These are phyloP conservation scores for Porcisia hertigi DNA, from an alignment of 208 protist genomes.

Conservation along the genomic window DNA sequence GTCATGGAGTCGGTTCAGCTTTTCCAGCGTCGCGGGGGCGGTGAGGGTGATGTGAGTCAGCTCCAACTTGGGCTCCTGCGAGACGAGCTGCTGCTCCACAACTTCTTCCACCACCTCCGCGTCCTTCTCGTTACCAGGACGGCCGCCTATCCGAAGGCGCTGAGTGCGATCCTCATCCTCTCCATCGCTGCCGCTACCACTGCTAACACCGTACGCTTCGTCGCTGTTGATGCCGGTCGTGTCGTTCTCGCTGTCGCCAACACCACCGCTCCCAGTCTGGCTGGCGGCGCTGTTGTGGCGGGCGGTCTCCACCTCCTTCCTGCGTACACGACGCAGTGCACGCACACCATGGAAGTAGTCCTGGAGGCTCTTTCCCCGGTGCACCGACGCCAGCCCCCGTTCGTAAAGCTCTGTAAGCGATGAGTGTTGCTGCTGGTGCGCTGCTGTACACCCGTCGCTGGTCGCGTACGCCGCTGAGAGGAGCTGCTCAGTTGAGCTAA, in stretches of 20 bases:
- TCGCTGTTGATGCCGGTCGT: background rate
- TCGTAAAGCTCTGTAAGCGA: constrained; percentile 40
- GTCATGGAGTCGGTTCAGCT: constrained; percentile 31
- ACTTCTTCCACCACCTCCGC: constrained; percentile 20
- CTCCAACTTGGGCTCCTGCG: constrained; percentile 25
- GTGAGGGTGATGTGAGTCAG: constrained; percentile 14
- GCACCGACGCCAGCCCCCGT: constrained; percentile 43
- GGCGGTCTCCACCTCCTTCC: constrained; percentile 41
- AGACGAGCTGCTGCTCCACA: constrained; percentile 10
- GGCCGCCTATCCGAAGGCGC: background rate
- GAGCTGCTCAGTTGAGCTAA: background rate
- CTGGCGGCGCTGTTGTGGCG: constrained; percentile 11
- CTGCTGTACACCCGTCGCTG: background rate
- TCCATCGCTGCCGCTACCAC: constrained; percentile 3
- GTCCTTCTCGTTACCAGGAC: background rate
- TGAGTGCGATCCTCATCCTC: background rate
- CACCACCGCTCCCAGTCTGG: background rate
- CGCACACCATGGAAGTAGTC: constrained; percentile 68
- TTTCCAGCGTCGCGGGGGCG: constrained; percentile 13
- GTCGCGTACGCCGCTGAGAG: background rate
- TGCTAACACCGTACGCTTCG: background rate
- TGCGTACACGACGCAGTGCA: constrained; percentile 44
- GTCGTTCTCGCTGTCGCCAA: background rate
- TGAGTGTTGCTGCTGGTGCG: constrained; percentile 1
- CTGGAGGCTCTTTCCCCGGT: constrained; percentile 57